Conservation (phyloP, 257 asterid genomes). For the Nicotiana otophora region DNA sequence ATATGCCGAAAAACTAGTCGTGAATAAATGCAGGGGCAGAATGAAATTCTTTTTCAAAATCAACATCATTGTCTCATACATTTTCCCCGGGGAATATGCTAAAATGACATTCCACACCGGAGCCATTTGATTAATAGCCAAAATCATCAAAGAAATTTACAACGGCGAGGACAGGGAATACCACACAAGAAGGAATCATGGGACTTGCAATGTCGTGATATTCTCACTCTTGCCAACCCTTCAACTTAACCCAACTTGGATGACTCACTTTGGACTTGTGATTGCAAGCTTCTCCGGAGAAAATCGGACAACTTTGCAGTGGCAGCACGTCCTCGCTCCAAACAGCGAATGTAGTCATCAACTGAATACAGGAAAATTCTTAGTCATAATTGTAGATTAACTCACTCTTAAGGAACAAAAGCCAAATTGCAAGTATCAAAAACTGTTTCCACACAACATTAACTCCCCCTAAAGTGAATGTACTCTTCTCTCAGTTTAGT, state of each 20-base stretch:
- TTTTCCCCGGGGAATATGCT: neutral
- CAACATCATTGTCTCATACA: too few relatives aligned
- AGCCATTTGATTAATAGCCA: neutral
- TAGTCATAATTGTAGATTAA: neutral
- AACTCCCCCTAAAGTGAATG: neutral
- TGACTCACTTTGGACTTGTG: conserved; percentile 25
- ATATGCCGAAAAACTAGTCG: too few relatives aligned
- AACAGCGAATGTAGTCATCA: conserved; percentile 65
- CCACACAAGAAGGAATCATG: neutral
- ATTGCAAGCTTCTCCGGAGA: conserved; percentile 66
- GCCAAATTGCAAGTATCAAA: neutral
- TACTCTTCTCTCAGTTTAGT: neutral
- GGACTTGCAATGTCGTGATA: neutral
- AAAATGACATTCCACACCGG: neutral
- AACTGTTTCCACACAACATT: neutral
- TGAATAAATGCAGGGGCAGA: too few relatives aligned
- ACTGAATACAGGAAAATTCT: conserved; percentile 29
- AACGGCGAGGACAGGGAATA: neutral
- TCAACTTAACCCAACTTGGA: conserved; percentile 32
- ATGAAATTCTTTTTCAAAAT: too few relatives aligned
- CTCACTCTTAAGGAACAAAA: neutral
- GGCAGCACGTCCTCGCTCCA: conserved; percentile 76
- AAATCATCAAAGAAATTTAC: neutral
- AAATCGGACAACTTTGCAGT: conserved; percentile 53
- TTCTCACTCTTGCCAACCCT: neutral